Evolutionary conservation across 106 monocot genomes (phyloP), one percentile per base, ranked within the genome.

Genomic region (Chionographis japonica): DNA sequence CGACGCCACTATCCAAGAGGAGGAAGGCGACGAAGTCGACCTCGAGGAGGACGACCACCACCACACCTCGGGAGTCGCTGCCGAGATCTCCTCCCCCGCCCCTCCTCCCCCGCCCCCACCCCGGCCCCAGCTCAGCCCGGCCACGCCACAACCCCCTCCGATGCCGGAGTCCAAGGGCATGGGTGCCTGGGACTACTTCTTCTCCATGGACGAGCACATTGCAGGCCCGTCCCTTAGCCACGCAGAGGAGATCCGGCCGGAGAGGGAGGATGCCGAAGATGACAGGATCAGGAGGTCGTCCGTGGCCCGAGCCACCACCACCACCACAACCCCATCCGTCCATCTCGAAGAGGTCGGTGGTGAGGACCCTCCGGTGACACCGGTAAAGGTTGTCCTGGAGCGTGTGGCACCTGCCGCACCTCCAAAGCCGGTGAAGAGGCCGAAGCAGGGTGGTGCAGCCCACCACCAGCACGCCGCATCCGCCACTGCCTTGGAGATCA

Each of bases 161-260:
- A 74, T 79, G 2, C 72, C 75, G 6, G 61, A 67, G 9, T 54
- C 54, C 12, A 52, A 65, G 19, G 66, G 42, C 12, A 37, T 68
- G 62, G 76, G 70, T 42, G 70, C 74, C 1, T 94, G 94, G 94
- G 90, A 94, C 50, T 94, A 88, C 77, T 94, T 94, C 75, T 94
- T 94, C 73, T 52, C 76, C 62, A 79, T 74, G 71, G 83, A 84
- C 36, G 78, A 84, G 35, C 64, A 68, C 62, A 76, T 87, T 60
- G 65, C 80, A 3, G 70, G 71, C 18, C 67, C 71, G n/a, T 37
- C 74, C 50, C 67, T 60, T 54, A 43, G 54, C 52, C 72, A 37
- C 16, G 35, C 40, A 16, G 68, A 70, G 51, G 74, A 69, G 73
- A 75, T 54, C 42, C 55, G 41, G 4, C 46, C 40, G 18, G 75